Percentiles rank a stretch among this genome's conserved stretches.
phyloP scores from a whole-genome alignment of 1,139 yeast genomes.

The Geotrichum europaeum region DNA sequence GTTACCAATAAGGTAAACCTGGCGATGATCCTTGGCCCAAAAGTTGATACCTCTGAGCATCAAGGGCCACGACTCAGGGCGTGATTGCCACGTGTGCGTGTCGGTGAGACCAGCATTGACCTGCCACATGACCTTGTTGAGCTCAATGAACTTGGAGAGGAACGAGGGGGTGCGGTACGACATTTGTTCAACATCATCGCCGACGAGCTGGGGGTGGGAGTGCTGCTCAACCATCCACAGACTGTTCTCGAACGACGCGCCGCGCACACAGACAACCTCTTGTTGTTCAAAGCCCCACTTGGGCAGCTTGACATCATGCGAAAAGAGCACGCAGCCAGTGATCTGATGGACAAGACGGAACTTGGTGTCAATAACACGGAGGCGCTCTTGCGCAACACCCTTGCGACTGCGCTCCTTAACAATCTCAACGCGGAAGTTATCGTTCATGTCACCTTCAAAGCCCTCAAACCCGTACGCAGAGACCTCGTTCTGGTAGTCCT shows the following conservation, averaged over 20 bases:
- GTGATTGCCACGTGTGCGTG: slow-evolving; percentile 82
- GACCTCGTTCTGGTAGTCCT: slow-evolving; percentile 95
- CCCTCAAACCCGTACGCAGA: slow-evolving; percentile 89
- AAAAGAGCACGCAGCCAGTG: slow-evolving; percentile 84
- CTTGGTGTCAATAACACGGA: slow-evolving; percentile 75
- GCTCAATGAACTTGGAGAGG: slow-evolving; percentile 65
- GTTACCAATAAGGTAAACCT: slow-evolving; percentile 85
- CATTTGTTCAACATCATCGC: slow-evolving; percentile 45
- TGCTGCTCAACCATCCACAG: slow-evolving; percentile 89
- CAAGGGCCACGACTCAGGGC: slow-evolving; percentile 86
- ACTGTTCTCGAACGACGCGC: slow-evolving; percentile 67
- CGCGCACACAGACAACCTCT: slow-evolving; percentile 88
- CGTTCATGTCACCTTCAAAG: slow-evolving; percentile 91
- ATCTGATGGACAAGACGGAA: slow-evolving; percentile 85
- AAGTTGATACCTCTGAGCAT: slow-evolving; percentile 89
- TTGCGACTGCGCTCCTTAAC: slow-evolving; percentile 52
- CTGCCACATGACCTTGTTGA: slow-evolving; percentile 87
- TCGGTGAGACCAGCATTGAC: slow-evolving; percentile 80
- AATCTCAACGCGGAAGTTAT: slow-evolving; percentile 87
- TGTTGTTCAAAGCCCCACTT: slow-evolving; percentile 96
- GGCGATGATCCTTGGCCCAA: slow-evolving; percentile 75
- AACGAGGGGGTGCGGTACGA: slow-evolving; percentile 61
- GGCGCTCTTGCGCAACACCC: slow-evolving; percentile 54
- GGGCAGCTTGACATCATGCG: slow-evolving; percentile 81
- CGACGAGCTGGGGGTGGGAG: slow-evolving; percentile 34